Percentiles rank a stretch among this genome's conserved stretches.
These are phyloP conservation scores for Scytalidium lignicola DNA, from an alignment of 2,329 filamentous ascomycete genomes.

Conservation along the genomic window DNA sequence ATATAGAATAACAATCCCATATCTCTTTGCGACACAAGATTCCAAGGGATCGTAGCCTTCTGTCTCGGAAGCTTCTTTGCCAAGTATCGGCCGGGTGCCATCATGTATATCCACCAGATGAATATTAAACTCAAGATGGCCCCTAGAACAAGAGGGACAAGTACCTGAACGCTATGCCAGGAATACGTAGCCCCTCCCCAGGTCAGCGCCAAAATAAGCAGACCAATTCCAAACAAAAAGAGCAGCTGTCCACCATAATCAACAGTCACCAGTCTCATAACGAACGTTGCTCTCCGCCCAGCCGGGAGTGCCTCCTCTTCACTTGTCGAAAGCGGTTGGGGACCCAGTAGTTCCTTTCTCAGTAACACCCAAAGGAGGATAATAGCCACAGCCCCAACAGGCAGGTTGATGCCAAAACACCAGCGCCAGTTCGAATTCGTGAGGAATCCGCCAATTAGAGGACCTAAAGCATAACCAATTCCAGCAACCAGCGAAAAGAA, in stretches of 20 bases:
- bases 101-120: constrained; percentile 37
- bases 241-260: constrained; percentile 49
- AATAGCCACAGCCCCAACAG: constrained; percentile 45
- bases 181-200: constrained; percentile 36
- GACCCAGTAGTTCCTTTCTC: constrained; percentile 50
- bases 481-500: constrained; percentile 57
- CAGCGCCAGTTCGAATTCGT: constrained; percentile 55
- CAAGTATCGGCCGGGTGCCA: constrained; percentile 38
- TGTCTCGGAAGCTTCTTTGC: constrained; percentile 45
- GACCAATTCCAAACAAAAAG: constrained; percentile 32
- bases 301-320: neutral
- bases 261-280: constrained; percentile 43
- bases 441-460: constrained; percentile 28
- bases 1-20: constrained; percentile 52
- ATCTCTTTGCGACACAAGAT: constrained; percentile 50
- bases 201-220: constrained; percentile 38
- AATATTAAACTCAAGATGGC: constrained; percentile 31
- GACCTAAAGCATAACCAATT: constrained; percentile 52
- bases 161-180: constrained; percentile 31
- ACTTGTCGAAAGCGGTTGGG: constrained; percentile 34
- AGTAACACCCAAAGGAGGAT: constrained; percentile 50
- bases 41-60: constrained; percentile 59
- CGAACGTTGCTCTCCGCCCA: constrained; percentile 1
- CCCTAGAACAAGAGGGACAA: constrained; percentile 31
- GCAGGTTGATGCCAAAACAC: constrained; percentile 58